These are phyloP conservation scores for Nyctanthes arbortristis DNA, from an alignment of 257 asterid genomes.

Conservation along the genomic window DNA sequence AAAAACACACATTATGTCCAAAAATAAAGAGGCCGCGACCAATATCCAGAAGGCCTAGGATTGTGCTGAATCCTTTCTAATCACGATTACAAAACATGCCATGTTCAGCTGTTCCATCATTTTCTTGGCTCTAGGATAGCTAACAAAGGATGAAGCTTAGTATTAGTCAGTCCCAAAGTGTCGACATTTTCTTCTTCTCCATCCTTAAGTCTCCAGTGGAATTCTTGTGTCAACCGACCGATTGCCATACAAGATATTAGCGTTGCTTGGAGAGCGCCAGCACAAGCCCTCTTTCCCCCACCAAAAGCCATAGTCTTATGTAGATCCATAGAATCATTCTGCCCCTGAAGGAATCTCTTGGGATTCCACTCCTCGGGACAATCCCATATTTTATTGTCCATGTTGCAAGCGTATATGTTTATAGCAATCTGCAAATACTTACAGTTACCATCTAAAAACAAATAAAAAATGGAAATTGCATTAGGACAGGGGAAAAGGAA, in stretches of 20 bases:
- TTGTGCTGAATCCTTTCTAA: not conserved
- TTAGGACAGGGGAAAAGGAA: not conserved
- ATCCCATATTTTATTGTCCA: conserved; percentile 73
- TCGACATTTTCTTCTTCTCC: conserved; percentile 79
- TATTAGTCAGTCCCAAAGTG: conserved; percentile 70
- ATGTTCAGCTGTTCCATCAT: conserved; percentile 15
- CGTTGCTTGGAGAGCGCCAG: conserved; percentile 89
- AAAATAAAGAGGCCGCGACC: not conserved
- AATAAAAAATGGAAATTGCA: not conserved
- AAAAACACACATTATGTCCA: not conserved
- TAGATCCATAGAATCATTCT: conserved; percentile 47
- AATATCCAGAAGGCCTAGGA: not conserved
- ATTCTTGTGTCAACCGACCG: conserved; percentile 81
- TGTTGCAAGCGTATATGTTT: conserved; percentile 82
- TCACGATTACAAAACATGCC: not conserved
- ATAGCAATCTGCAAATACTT: conserved; percentile 64
- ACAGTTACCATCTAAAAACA: not conserved
- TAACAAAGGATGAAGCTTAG: conserved; percentile 69
- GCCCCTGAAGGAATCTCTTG: conserved; percentile 58
- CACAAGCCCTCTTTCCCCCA: conserved; percentile 80
- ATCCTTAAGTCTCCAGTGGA: conserved; percentile 60
- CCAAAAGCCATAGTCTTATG: conserved; percentile 87
- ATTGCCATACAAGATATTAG: conserved; percentile 58
- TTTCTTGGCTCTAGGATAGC: conserved; percentile 57
- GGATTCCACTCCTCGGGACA: conserved; percentile 75